Base-by-base conservation (phyloP, 805 yeast species). In the Crinitomyces ghanaensis region DNA sequence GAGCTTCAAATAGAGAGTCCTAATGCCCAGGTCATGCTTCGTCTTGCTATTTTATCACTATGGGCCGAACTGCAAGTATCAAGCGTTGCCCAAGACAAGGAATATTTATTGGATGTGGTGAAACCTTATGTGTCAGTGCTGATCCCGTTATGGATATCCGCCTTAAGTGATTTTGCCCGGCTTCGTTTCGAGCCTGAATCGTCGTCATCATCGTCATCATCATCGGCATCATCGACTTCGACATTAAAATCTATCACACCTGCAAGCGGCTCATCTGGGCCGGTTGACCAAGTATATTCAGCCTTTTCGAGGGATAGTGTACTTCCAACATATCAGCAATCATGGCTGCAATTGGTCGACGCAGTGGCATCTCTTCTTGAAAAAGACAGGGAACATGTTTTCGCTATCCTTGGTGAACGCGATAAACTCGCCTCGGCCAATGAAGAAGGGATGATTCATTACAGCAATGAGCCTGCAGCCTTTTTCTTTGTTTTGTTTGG, bases 401-500 rank as follows among this genome's bases (percentile, higher is more conserved):
- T 60, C 4, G 57, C 62, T 2, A 62, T 72, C 22, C 52, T 82
- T 28, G 67, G 64, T 4, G 73, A 67, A 7, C 85, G 77, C 40
- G 59, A 71, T 1, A 63, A 68, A 4, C 72, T 72, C 40, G 35
- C 29, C 7, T 27, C 33, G 5, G 45, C 41, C 7, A 39, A 27
- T 11, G 38, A 32, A 14, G 28, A 26, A 12, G 56, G 49, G 14
- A 50, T 39, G 13, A 41, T 49, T 24, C 44, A 41, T 17, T 44
- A 50, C 22, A 39, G 43, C 26, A 43, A 42, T 22, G 54, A 53
- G 32, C 52, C 56, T 5, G 45, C 57, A 2, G 50, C 61, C 6
- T 80, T 85, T 44, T 76, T 80, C 54, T 80, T 83, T 49, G 77
- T 85, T 19, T 53, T 86, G 25, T 81, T 79, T 57, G 81, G 95